Conservation (phyloP, 495 filamentous ascomycete species). For the Lichina pygmaea region DNA sequence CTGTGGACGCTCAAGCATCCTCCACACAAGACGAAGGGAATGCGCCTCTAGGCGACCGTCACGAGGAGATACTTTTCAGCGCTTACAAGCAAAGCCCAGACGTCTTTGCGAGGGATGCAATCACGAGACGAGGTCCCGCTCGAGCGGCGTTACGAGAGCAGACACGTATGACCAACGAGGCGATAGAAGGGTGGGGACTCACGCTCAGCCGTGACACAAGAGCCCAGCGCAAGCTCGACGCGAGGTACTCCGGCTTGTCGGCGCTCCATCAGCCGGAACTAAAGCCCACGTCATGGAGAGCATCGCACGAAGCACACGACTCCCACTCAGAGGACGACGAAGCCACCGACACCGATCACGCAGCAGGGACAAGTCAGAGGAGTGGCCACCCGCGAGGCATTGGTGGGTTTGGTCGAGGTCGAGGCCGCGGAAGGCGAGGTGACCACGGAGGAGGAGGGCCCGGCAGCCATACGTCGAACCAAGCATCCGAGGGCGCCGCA, state of each 20-base stretch:
- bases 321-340: constrained; percentile 12
- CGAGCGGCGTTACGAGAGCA: constrained; percentile 39
- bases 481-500: no score
- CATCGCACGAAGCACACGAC: constrained; percentile 16
- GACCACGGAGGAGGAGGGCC: constrained; percentile 14
- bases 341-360: constrained; percentile 12
- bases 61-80: constrained; percentile 28
- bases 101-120: constrained; percentile 39
- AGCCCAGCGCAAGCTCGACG: constrained; percentile 34
- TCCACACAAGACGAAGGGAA: constrained; percentile 6
- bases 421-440: constrained; percentile 23
- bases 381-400: constrained; percentile 14
- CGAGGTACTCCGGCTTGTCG: constrained; percentile 28
- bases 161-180: constrained; percentile 79
- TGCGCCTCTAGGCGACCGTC: background rate
- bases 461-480: no score
- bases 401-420: constrained; percentile 17
- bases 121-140: constrained; percentile 32
- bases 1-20: constrained; percentile 28
- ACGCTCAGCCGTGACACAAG: constrained; percentile 55
- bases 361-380: constrained; percentile 8
- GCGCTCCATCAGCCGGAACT: constrained; percentile 30
- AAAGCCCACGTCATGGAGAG: constrained; percentile 32
- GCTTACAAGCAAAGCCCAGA: constrained; percentile 32
- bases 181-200: constrained; percentile 77